Base-by-base conservation (phyloP, 345 rosid genomes). In the Euphorbia tirucalli region DNA sequence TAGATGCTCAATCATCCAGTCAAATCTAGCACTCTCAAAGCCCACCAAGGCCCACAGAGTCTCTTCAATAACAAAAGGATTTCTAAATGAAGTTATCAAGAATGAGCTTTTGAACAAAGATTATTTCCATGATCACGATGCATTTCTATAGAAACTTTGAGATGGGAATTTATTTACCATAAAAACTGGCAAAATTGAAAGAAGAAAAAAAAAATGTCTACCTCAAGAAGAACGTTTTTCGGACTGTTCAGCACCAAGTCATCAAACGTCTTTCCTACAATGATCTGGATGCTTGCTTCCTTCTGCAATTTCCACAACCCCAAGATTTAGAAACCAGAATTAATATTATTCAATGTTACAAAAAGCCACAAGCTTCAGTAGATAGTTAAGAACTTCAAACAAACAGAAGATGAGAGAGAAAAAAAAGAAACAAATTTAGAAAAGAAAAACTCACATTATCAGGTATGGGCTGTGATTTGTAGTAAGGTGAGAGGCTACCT, bases 201-300 rank as follows among this genome's bases (percentile, higher is more conserved):
- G 41, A 8, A 3, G 41, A 37, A 37, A 37, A 37, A 37, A 37
- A 37, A 3, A 3, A 37, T 37, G 41, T 3, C 41, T 37, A 37
- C 41, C 41, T 37, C 41, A 8, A 37, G 41, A 37, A 37, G 3
- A 37, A 37, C 41, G 8, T 37, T 37, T 6, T 87, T 77, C 31
- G 83, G 86, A 67, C 86, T 91, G 73, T 77, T 85, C 74, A 93
- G 77, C 52, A 93, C 91, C 75, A 91, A 70, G 69, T 86, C 96
- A 55, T 90, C 88, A 79, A 90, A 85, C 67, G 91, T 86, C 86
- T 93, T 93, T 69, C 98, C 96, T 4, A 91, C 97, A 52, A 89
- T 69, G 50, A 85, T 70, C 83, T 75, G 75, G 72, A 90, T 61
- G 39, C 69, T 87, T 58, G 87, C 87, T 11, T 87, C 83, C 65